phyloP scores from a whole-genome alignment of 2,329 filamentous ascomycete genomes.

The Macrophomina pseudophaseolina region DNA sequence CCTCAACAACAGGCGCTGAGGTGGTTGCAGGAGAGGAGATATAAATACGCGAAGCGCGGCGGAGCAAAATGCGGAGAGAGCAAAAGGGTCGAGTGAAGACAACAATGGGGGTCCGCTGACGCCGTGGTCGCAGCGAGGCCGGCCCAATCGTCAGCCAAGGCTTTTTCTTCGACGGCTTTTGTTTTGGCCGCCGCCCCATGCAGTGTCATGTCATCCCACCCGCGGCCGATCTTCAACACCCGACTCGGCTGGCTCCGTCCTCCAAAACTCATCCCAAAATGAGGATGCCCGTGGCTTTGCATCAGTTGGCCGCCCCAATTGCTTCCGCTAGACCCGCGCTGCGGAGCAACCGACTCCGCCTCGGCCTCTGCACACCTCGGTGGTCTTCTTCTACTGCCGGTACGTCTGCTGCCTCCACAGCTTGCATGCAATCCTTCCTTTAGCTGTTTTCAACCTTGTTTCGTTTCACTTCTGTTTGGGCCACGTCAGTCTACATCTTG shows the following conservation, averaged over 20 bases:
- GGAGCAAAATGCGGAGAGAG: constrained; percentile 13
- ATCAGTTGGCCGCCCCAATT: constrained; percentile 6
- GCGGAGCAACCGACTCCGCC: background rate
- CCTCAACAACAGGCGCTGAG: constrained; percentile 15
- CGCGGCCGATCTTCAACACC: constrained; percentile 12
- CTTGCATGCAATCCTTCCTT: background rate
- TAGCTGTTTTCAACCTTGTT: background rate
- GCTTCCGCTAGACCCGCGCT: background rate
- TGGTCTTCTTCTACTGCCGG: constrained; percentile 19
- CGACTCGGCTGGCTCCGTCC: constrained; percentile 15
- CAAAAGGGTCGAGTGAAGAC: constrained; percentile 2
- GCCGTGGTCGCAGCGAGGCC: background rate
- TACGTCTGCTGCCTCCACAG: background rate
- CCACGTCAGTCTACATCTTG: background rate
- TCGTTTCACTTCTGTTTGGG: background rate
- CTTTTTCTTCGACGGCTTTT: constrained; percentile 23
- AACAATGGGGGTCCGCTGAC: background rate
- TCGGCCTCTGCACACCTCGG: background rate
- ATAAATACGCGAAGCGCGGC: background rate
- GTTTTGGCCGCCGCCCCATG: constrained; percentile 17
- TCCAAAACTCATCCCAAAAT: background rate
- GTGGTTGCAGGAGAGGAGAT: background rate
- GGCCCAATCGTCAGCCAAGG: constrained; percentile 26
- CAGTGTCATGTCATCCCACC: background rate
- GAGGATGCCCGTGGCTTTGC: constrained; percentile 22